Conservation (phyloP, 305 asterid genomes). For the Ajuga reptans region DNA sequence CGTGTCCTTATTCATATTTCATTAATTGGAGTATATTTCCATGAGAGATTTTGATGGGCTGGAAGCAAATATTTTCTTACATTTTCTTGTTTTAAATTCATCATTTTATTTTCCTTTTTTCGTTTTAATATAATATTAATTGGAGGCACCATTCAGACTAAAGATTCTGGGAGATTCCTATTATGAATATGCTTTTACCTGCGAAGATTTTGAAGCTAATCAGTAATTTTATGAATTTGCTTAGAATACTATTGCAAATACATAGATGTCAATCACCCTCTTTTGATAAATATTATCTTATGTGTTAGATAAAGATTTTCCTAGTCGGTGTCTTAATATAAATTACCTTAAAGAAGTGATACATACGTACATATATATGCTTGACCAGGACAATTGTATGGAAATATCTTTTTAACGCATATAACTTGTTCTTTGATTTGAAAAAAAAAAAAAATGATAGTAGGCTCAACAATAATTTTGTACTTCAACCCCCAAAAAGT, state of each 20-base stretch:
- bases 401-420: not conserved
- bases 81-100: not conserved
- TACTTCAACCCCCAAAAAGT: too few relatives aligned
- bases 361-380: not conserved
- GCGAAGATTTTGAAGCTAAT: slow-evolving; percentile 10
- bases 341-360: not conserved
- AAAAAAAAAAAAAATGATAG: too few relatives aligned
- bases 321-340: too few relatives aligned
- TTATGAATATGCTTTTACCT: slow-evolving; percentile 12
- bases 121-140: not conserved
- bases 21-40: slow-evolving; percentile 11
- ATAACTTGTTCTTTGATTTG: too few relatives aligned
- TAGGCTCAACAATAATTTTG: too few relatives aligned
- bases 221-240: slow-evolving; percentile 22
- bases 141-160: slow-evolving; percentile 7
- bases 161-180: slow-evolving; percentile 29
- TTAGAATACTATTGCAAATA: not conserved
- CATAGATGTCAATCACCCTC: too few relatives aligned
- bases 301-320: not conserved
- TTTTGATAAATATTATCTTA: slow-evolving; percentile 19
- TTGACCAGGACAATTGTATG: not conserved
- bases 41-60: slow-evolving; percentile 15
- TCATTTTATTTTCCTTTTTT: not conserved
- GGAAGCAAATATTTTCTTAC: not conserved
- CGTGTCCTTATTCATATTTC: slow-evolving; percentile 18